A percentile compares a stretch with the other conserved stretches of the same genome.
Evolutionary conservation across 148 eudicot genomes (phyloP).

Genomic region (Dianthus caryophyllus): DNA sequence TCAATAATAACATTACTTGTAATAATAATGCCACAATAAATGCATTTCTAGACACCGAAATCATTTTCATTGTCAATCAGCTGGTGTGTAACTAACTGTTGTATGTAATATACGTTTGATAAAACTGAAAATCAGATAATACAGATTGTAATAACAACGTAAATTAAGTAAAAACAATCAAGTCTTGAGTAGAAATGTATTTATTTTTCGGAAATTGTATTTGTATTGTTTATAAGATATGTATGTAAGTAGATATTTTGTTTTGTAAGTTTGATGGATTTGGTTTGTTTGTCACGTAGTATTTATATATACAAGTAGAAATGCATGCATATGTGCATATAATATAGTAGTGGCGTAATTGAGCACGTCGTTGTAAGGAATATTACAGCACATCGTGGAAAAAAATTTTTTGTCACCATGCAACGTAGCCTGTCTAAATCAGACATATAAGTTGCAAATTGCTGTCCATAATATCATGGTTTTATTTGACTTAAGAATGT

Average conservation of each 20-base stretch:
- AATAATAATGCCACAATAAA: too few relatives aligned
- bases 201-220: neutral
- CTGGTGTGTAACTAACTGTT: neutral
- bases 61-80: neutral
- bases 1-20: too few relatives aligned
- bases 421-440: neutral
- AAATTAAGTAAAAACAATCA: too few relatives aligned
- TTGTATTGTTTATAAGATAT: neutral
- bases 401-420: neutral
- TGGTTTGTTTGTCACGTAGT: neutral
- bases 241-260: neutral
- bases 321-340: neutral
- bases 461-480: neutral
- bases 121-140: too few relatives aligned
- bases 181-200: neutral
- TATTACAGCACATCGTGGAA: neutral
- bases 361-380: neutral
- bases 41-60: neutral
- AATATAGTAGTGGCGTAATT: neutral
- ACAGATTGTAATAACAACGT: too few relatives aligned
- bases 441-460: neutral
- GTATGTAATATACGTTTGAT: neutral
- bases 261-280: neutral
- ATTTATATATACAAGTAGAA: neutral
- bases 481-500: too few relatives aligned